A percentile compares a stretch with the other conserved stretches of the same genome.
phyloP scores from a whole-genome alignment of 2,329 filamentous ascomycete genomes.

The Lachnellula suecica region DNA sequence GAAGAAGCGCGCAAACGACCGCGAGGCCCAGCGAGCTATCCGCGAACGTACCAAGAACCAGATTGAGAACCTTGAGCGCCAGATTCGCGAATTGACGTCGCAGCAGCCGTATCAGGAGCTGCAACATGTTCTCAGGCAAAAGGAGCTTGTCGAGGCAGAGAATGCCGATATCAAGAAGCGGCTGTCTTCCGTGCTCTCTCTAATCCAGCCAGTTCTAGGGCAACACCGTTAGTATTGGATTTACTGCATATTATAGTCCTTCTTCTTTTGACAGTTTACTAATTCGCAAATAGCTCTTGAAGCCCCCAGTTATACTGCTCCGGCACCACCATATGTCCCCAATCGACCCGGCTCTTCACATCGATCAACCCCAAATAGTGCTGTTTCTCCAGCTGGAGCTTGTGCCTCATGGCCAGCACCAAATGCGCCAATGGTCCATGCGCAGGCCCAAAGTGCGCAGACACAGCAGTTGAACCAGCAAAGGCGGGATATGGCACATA shows the following conservation, averaged over 20 bases:
- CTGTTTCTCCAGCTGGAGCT: conserved; percentile 36
- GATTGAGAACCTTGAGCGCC: conserved; percentile 75
- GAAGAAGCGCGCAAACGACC: conserved; percentile 88
- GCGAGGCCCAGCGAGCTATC: conserved; percentile 86
- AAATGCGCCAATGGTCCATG: conserved; percentile 27
- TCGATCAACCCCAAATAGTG: conserved; percentile 40
- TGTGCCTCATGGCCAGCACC: conserved; percentile 30
- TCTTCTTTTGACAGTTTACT: neutral
- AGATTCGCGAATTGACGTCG: conserved; percentile 71
- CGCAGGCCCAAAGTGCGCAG: conserved; percentile 35
- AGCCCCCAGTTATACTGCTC: conserved; percentile 16
- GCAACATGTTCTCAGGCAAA: conserved; percentile 71
- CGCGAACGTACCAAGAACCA: conserved; percentile 83
- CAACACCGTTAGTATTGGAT: conserved; percentile 26
- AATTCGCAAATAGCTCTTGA: conserved; percentile 14
- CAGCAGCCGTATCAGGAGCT: conserved; percentile 84
- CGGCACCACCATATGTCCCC: conserved; percentile 22
- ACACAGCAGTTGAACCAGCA: conserved; percentile 40
- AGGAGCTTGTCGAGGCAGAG: conserved; percentile 75
- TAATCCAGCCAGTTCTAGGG: conserved; percentile 59
- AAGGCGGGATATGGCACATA: conserved; percentile 50
- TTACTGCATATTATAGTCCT: neutral
- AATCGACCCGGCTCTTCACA: conserved; percentile 31
- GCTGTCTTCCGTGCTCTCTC: conserved; percentile 62
- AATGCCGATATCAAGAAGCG: conserved; percentile 75